A percentile compares a stretch with the other conserved stretches of the same genome.
Conservation (phyloP, 106 monocot species). For the Narthecium ossifragum region DNA sequence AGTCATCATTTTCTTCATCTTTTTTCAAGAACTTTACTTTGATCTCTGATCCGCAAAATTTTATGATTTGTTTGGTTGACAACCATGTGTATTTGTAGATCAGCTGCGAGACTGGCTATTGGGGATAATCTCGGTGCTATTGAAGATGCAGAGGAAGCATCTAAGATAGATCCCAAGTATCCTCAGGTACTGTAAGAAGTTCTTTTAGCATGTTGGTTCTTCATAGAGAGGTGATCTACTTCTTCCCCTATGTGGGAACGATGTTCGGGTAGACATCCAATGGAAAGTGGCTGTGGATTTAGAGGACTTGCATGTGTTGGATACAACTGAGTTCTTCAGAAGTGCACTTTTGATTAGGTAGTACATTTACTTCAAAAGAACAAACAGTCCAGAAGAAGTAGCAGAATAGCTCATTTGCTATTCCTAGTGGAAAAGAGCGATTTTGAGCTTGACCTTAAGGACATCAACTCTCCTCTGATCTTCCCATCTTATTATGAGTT, state of each 20-base stretch:
- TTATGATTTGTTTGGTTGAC: not conserved
- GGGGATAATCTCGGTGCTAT: constrained; percentile 50
- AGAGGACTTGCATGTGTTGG: not conserved
- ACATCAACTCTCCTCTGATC: too few species aligned
- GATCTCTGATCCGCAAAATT: too few species aligned
- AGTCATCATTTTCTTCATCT: too few species aligned
- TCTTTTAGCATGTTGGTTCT: not conserved
- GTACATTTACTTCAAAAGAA: too few species aligned
- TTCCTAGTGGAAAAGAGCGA: too few species aligned
- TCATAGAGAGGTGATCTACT: not conserved
- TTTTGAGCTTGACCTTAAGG: too few species aligned
- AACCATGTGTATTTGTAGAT: constrained; percentile 15
- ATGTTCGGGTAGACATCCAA: not conserved
- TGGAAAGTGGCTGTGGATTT: not conserved
- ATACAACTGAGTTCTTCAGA: not conserved
- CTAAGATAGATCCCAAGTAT: constrained; percentile 37
- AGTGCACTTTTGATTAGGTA: too few species aligned
- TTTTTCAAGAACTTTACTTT: not conserved
- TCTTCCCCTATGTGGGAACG: not conserved
- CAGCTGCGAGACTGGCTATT: constrained; percentile 48
- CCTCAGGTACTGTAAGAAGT: constrained; percentile 27
- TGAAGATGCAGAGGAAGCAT: constrained; percentile 55
- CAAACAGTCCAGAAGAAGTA: too few species aligned
- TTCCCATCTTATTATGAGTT: too few species aligned
- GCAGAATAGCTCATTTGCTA: too few species aligned